Percentiles rank a stretch among this genome's conserved stretches.
Conservation (phyloP, 306 rosid genomes). For the Vachellia pachyceras region DNA sequence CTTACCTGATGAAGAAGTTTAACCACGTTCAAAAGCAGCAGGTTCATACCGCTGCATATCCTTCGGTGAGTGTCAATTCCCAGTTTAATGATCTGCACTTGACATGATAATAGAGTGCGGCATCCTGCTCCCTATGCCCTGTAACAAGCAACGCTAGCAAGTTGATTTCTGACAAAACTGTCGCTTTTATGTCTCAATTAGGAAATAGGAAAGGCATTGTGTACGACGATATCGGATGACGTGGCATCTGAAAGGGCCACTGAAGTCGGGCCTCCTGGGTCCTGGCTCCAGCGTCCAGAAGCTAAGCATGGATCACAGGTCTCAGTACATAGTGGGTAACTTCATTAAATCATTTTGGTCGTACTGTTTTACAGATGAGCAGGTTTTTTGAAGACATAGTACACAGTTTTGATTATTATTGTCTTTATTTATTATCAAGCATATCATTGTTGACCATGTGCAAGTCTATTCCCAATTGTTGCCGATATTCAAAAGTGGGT, state of each 20-base stretch:
- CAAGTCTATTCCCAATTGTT: slow-evolving; percentile 19
- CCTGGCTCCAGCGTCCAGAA: neutral
- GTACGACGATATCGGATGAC: slow-evolving; percentile 19
- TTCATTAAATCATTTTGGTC: slow-evolving; percentile 4
- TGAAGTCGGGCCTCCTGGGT: neutral
- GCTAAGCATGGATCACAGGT: slow-evolving; percentile 1
- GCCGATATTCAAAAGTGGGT: neutral
- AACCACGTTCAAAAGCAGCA: neutral
- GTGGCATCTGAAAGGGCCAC: slow-evolving; percentile 41
- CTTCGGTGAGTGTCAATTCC: slow-evolving; percentile 23
- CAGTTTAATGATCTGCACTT: slow-evolving; percentile 38
- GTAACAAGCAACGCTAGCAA: slow-evolving; percentile 21
- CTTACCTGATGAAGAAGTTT: slow-evolving; percentile 49
- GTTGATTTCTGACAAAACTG: slow-evolving; percentile 24
- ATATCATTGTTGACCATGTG: slow-evolving; percentile 24
- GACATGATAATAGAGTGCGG: too few species aligned
- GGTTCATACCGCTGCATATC: neutral
- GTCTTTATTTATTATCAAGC: neutral
- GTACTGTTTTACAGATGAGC: slow-evolving; percentile 11
- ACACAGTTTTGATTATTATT: neutral
- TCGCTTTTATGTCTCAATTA: slow-evolving; percentile 11
- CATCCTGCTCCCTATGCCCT: slow-evolving; percentile 26
- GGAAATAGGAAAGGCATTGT: slow-evolving; percentile 18
- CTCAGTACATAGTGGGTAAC: slow-evolving; percentile 22
- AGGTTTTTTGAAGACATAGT: neutral